Conservation (phyloP, 2,329 filamentous ascomycete genomes). For the Cladophialophora chaetospira region DNA sequence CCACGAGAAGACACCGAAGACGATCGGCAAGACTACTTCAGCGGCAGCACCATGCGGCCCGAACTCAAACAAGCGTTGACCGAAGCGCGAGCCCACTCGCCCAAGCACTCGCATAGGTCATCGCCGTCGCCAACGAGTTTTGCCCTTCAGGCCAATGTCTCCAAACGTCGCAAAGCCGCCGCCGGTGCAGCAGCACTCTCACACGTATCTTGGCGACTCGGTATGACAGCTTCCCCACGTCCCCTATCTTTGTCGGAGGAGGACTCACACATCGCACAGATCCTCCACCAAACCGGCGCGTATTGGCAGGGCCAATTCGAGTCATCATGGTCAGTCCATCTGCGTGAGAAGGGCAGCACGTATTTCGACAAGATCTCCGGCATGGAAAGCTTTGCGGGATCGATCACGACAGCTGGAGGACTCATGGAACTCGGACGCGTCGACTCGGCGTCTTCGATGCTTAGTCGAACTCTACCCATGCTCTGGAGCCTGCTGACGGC, state of each 20-base stretch:
- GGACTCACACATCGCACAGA: constrained; percentile 15
- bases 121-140: not conserved
- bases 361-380: constrained; percentile 7
- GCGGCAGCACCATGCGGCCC: not conserved
- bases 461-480: constrained; percentile 2
- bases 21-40: constrained; percentile 2
- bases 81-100: constrained; percentile 5
- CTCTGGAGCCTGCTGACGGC: constrained; percentile 8
- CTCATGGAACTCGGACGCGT: constrained; percentile 12
- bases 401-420: constrained; percentile 16
- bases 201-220: constrained; percentile 15
- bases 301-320: constrained; percentile 16
- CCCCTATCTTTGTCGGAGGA: constrained; percentile 10
- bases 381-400: constrained; percentile 16
- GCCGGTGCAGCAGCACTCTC: not conserved
- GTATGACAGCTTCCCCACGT: constrained; percentile 2
- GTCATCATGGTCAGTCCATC: constrained; percentile 8
- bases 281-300: constrained; percentile 11
- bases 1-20: constrained; percentile 8
- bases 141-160: constrained; percentile 15
- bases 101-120: not conserved
- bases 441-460: constrained; percentile 15
- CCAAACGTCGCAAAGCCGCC: constrained; percentile 7
- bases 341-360: constrained; percentile 4
- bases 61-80: constrained; percentile 12